Conservation (phyloP, 257 asterid species). For the Capsicum chinense region DNA sequence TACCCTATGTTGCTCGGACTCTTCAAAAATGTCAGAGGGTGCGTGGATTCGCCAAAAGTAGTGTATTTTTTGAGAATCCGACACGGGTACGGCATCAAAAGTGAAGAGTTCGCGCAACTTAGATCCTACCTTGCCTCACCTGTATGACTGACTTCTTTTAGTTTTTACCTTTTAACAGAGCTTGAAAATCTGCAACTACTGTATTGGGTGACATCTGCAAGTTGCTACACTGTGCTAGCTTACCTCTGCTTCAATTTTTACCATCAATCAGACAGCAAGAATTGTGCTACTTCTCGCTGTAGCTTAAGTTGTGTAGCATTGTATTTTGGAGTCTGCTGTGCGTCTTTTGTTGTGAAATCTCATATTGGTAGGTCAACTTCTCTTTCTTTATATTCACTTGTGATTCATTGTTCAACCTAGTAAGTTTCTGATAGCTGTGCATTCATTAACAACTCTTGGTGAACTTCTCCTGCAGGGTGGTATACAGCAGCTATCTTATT, state of each 20-base stretch:
- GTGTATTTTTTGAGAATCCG: too few relatives aligned
- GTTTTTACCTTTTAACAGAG: slow-evolving; percentile 51
- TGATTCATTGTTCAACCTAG: slow-evolving; percentile 21
- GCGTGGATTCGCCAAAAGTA: too few relatives aligned
- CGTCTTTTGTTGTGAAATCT: slow-evolving; percentile 45
- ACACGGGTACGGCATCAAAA: too few relatives aligned
- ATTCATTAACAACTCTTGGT: slow-evolving; percentile 25
- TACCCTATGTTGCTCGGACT: background rate
- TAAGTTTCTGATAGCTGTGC: slow-evolving; percentile 30
- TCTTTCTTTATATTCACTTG: slow-evolving; percentile 21
- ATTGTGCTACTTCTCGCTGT: slow-evolving; percentile 33
- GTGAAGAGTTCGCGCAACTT: too few relatives aligned
- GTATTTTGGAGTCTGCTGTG: slow-evolving; percentile 51
- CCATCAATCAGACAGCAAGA: slow-evolving; percentile 39
- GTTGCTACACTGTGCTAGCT: slow-evolving; percentile 68
- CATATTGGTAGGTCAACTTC: slow-evolving; percentile 46
- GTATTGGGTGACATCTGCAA: slow-evolving; percentile 75
- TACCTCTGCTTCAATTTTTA: slow-evolving; percentile 53
- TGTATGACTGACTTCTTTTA: slow-evolving; percentile 19
- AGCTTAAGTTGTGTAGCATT: slow-evolving; percentile 49
- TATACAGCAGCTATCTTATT: slow-evolving; percentile 47
- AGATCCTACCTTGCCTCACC: slow-evolving; percentile 1
- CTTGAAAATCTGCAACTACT: slow-evolving; percentile 73
- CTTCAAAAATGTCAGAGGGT: too few relatives aligned
- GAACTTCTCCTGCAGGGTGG: slow-evolving; percentile 56